Evolutionary conservation across 1,284 basidiomycete species (phyloP).

Genomic region (Rhodotorula sp.): DNA sequence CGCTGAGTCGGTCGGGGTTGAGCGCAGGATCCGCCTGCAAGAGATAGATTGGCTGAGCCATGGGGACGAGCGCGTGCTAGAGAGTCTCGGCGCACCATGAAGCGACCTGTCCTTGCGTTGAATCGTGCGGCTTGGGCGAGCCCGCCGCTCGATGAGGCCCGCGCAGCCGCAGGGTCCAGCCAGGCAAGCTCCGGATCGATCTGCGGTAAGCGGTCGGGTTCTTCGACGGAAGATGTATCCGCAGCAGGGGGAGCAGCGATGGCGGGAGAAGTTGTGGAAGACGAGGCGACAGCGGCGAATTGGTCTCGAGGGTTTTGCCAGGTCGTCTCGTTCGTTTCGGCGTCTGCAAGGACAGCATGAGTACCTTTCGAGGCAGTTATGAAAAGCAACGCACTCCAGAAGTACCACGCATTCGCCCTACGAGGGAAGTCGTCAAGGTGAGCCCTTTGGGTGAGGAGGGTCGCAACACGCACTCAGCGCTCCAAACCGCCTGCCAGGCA

Average conservation of each 20-base stretch:
- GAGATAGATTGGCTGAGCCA: too few relatives aligned
- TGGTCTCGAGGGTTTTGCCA: conserved; percentile 42
- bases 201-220: conserved; percentile 19
- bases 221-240: neutral
- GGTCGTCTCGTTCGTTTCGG: conserved; percentile 37
- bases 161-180: conserved; percentile 36
- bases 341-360: conserved; percentile 1
- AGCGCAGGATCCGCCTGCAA: conserved; percentile 37
- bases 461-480: conserved; percentile 29
- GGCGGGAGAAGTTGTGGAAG: neutral
- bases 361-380: too few relatives aligned
- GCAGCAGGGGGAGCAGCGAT: neutral
- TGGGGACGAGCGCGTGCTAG: too few relatives aligned
- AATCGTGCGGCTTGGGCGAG: conserved; percentile 36
- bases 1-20: conserved; percentile 43
- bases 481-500: conserved; percentile 44
- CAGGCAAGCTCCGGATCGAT: conserved; percentile 45
- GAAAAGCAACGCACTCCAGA: conserved; percentile 31
- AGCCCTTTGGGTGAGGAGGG: neutral
- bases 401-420: conserved; percentile 44
- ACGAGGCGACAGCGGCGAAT: neutral
- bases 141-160: neutral
- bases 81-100: conserved; percentile 23
- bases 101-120: conserved; percentile 43
- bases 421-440: neutral